A percentile compares a stretch with the other conserved stretches of the same genome.
Evolutionary conservation across 2,329 filamentous ascomycete genomes (phyloP).

Genomic region (Cladophialophora bantiana): DNA sequence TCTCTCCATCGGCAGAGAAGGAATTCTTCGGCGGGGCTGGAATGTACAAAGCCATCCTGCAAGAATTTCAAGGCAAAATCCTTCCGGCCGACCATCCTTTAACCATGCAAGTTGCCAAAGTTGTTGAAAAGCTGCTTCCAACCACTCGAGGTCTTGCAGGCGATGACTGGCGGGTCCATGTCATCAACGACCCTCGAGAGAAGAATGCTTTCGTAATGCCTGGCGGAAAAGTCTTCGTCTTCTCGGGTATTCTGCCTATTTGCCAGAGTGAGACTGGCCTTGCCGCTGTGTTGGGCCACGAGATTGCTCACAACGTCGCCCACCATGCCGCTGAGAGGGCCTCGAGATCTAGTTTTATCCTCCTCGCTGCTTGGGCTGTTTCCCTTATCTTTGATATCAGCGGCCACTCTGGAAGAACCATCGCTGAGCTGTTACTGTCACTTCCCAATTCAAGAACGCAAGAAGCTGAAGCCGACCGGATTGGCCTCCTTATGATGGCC

Average conservation of each 20-base stretch:
- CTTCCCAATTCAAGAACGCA: constrained; percentile 64
- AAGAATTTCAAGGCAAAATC: constrained; percentile 55
- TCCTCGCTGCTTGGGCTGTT: constrained; percentile 45
- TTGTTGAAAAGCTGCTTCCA: constrained; percentile 63
- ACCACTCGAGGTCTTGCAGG: constrained; percentile 53
- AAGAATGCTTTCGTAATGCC: constrained; percentile 70
- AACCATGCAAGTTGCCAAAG: constrained; percentile 58
- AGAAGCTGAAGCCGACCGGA: constrained; percentile 68
- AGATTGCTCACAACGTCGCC: constrained; percentile 69
- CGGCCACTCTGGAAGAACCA: constrained; percentile 47
- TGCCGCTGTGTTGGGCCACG: constrained; percentile 67
- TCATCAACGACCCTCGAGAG: constrained; percentile 60
- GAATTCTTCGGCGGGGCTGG: constrained; percentile 49
- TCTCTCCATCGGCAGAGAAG: constrained; percentile 56
- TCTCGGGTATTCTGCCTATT: constrained; percentile 66
- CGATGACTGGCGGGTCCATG: constrained; percentile 64
- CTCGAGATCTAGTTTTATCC: constrained; percentile 49
- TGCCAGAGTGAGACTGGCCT: constrained; percentile 64
- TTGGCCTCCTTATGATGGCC: constrained; percentile 68
- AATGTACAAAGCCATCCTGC: constrained; percentile 57
- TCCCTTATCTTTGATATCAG: constrained; percentile 51
- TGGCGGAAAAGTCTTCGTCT: constrained; percentile 70
- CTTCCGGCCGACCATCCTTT: constrained; percentile 59
- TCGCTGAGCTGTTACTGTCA: constrained; percentile 59
- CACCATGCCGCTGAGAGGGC: constrained; percentile 64